A percentile compares a stretch with the other conserved stretches of the same genome.
Evolutionary conservation across 441 rosid genomes (phyloP).

Genomic region (Pelargonium australe): DNA sequence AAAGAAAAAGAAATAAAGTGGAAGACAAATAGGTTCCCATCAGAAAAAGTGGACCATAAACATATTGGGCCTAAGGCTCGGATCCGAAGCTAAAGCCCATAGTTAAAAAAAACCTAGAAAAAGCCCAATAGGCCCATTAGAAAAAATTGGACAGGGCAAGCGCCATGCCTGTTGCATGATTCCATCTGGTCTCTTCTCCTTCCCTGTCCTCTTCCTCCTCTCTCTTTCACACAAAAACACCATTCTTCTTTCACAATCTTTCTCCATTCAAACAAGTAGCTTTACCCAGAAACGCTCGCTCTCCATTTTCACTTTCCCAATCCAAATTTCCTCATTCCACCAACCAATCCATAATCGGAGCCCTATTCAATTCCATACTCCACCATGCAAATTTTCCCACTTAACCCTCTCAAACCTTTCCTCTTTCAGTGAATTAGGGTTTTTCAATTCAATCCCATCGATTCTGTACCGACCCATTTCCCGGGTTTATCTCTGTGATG

Average conservation of each 20-base stretch:
- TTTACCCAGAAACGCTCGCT: neutral
- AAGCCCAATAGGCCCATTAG: no score
- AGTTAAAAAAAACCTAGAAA: no score
- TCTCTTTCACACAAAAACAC: neutral
- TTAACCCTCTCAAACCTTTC: neutral
- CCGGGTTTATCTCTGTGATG: neutral
- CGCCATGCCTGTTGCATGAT: neutral
- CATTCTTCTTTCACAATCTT: neutral
- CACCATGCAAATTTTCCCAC: conserved; percentile 1
- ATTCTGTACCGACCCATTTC: neutral
- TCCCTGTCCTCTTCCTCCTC: conserved; percentile 1
- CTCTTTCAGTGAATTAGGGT: neutral
- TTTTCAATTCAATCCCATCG: conserved; percentile 4
- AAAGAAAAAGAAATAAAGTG: no score
- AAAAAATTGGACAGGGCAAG: neutral
- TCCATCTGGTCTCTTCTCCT: conserved; percentile 5
- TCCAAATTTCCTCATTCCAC: neutral
- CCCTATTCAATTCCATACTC: neutral
- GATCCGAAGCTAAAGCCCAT: no score
- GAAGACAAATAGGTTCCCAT: no score
- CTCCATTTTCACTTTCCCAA: neutral
- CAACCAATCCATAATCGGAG: neutral
- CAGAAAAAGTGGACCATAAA: no score
- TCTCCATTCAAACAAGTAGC: neutral
- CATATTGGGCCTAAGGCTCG: no score